These are phyloP conservation scores for Neoboletus brunneissimus DNA, from an alignment of 768 basidiomycete genomes.

Conservation along the genomic window DNA sequence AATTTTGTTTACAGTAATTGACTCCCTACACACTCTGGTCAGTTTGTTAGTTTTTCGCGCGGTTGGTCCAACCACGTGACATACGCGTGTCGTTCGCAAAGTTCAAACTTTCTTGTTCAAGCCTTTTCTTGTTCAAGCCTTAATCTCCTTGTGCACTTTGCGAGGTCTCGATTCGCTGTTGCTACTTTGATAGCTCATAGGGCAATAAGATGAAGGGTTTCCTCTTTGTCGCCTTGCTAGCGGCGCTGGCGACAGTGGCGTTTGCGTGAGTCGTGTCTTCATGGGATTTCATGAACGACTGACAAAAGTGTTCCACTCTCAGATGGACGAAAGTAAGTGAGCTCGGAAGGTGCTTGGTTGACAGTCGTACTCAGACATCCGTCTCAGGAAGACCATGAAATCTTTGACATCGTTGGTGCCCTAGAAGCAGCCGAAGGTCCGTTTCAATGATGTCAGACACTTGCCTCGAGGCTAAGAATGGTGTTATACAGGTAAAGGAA, in stretches of 20 bases:
- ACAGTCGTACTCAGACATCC: slow-evolving; percentile 3
- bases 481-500: slow-evolving; percentile 63
- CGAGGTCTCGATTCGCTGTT: not conserved
- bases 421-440: slow-evolving; percentile 78
- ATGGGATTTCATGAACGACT: not conserved
- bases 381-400: slow-evolving; percentile 86
- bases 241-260: slow-evolving; percentile 49
- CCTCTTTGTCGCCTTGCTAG: slow-evolving; percentile 46
- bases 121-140: not conserved
- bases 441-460: slow-evolving; percentile 12
- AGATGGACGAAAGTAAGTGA: slow-evolving; percentile 70
- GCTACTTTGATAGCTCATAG: not conserved
- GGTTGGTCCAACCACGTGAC: slow-evolving; percentile 12
- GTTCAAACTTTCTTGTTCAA: no score
- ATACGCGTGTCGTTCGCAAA: not conserved
- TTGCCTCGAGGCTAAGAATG: slow-evolving; percentile 2
- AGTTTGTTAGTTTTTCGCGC: no score
- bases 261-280: slow-evolving; percentile 51
- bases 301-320: slow-evolving; percentile 3
- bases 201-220: slow-evolving; percentile 48
- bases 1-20: no score
- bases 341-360: not conserved
- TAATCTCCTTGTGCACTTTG: not conserved
- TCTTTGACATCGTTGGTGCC: slow-evolving; percentile 87
- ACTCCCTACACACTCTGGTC: no score